phyloP scores from a whole-genome alignment of 2,329 filamentous ascomycete species.

The Xylogone sp. region DNA sequence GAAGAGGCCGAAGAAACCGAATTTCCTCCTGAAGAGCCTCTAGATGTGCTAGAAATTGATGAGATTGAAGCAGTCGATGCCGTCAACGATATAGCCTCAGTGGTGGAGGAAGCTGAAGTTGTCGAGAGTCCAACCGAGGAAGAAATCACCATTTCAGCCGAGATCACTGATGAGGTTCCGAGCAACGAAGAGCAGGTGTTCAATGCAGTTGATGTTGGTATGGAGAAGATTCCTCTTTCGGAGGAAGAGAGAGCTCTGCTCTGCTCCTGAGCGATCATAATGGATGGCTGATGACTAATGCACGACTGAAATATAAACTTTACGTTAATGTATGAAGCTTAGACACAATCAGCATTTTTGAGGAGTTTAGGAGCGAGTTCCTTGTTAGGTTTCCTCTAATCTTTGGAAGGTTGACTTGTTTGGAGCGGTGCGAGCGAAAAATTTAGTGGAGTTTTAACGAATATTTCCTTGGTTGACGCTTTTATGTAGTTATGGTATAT shows the following conservation, averaged over 20 bases:
- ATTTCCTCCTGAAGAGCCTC: too few relatives aligned
- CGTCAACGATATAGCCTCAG: too few relatives aligned
- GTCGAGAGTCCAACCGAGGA: not conserved
- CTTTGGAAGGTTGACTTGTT: not conserved
- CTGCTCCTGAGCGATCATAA: not conserved
- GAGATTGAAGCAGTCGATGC: too few relatives aligned
- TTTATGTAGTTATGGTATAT: too few relatives aligned
- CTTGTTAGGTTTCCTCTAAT: not conserved
- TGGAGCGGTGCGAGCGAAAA: not conserved
- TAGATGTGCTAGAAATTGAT: too few relatives aligned
- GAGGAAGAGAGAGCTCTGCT: not conserved
- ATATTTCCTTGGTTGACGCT: not conserved
- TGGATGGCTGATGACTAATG: not conserved
- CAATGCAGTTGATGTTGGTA: too few relatives aligned
- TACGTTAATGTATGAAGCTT: not conserved
- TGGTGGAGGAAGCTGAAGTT: too few relatives aligned
- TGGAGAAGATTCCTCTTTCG: too few relatives aligned
- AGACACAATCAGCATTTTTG: not conserved
- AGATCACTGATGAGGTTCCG: not conserved
- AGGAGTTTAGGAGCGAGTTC: not conserved
- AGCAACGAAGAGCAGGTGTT: not conserved
- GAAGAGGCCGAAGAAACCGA: too few relatives aligned
- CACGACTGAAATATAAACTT: not conserved
- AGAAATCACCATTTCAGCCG: not conserved
- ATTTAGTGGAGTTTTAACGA: not conserved